Evolutionary conservation across 2,329 filamentous ascomycete species (phyloP), one percentile per base, ranked within the genome.

Genomic region (Gnomoniopsis sp.): DNA sequence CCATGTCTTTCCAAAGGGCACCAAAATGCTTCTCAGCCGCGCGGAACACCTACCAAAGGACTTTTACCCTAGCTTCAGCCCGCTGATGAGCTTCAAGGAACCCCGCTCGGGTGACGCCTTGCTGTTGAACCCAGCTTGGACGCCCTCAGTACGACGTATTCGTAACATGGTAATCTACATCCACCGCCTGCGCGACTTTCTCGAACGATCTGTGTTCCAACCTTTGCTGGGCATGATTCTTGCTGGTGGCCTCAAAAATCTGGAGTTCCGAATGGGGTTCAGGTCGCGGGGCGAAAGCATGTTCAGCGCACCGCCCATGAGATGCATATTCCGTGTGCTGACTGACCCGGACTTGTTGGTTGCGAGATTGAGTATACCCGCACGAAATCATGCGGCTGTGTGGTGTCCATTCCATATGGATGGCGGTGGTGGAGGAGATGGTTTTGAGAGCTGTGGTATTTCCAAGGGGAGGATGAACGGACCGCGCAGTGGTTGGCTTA

Each of bases 261-360:
- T 70, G 43, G 62, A 65, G 49, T 60, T 70, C n/a, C 47, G 52
- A 30, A 30, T 59, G 14, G 22, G 22, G 30, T 43, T 38, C 38
- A 23, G 19, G 19, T 4, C 34, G n/a, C 22, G 58, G 43, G 43
- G 26, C 63, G 15, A 55, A 53, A 46, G 63, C 65, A 23, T 59
- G 30, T 49, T 53, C 26, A 38, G 15, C 2, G 44, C 47, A 12
- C 3, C 23, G 2, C 52, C 38, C 1, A 43, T 49, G 46, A 73
- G 65, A 57, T 70, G 72, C 2, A 63, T 81, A 10, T 63, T 80
- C 49, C 67, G 68, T 53, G 65, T 81, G 19, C 65, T 82, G 55
- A 67, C 72, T 46, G 78, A 81, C 58, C 78, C 79, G 50, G 74
- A 79, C 49, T 67, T 81, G 38, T 67, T 75, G 50, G 69, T 62